These are phyloP conservation scores for Didymella keratinophila DNA, from an alignment of 2,329 filamentous ascomycete genomes.

Conservation along the genomic window DNA sequence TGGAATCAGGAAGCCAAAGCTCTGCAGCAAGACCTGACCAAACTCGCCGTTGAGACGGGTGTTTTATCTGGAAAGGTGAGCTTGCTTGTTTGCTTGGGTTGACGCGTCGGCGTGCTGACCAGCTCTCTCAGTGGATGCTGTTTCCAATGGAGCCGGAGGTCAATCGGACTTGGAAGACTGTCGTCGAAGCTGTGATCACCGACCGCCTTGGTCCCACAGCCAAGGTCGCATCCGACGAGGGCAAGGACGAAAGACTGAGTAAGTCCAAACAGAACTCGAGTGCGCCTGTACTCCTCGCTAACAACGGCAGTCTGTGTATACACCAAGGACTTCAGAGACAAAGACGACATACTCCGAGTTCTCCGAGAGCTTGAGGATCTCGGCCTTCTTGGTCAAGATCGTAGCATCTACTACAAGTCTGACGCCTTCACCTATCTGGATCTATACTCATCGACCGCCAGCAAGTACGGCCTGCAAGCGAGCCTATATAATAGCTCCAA, in stretches of 20 bases:
- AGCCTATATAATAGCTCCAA: slow-evolving; percentile 55
- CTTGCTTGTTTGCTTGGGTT: background rate
- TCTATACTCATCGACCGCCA: slow-evolving; percentile 50
- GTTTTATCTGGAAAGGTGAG: slow-evolving; percentile 72
- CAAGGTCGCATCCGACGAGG: slow-evolving; percentile 71
- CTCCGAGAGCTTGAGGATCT: slow-evolving; percentile 63
- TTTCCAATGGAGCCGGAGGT: slow-evolving; percentile 66
- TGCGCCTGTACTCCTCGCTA: no score
- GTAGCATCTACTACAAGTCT: slow-evolving; percentile 78
- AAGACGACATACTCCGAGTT: slow-evolving; percentile 72
- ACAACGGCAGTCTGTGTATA: slow-evolving; percentile 67
- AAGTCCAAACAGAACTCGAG: background rate
- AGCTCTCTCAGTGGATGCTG: slow-evolving; percentile 71
- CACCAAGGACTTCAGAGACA: slow-evolving; percentile 76
- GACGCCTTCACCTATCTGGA: slow-evolving; percentile 62
- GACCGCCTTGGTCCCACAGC: slow-evolving; percentile 75
- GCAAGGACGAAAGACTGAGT: slow-evolving; percentile 58
- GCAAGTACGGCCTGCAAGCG: slow-evolving; percentile 52
- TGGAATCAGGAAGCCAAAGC: slow-evolving; percentile 54
- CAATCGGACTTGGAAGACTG: slow-evolving; percentile 68
- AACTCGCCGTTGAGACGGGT: slow-evolving; percentile 65
- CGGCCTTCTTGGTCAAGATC: slow-evolving; percentile 61
- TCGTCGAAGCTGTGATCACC: slow-evolving; percentile 72
- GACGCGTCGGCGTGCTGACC: no score
- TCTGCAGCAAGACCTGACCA: slow-evolving; percentile 64